Evolutionary conservation across 2,329 filamentous ascomycete genomes (phyloP).

Genomic region (Mycosphaerella arachidis): DNA sequence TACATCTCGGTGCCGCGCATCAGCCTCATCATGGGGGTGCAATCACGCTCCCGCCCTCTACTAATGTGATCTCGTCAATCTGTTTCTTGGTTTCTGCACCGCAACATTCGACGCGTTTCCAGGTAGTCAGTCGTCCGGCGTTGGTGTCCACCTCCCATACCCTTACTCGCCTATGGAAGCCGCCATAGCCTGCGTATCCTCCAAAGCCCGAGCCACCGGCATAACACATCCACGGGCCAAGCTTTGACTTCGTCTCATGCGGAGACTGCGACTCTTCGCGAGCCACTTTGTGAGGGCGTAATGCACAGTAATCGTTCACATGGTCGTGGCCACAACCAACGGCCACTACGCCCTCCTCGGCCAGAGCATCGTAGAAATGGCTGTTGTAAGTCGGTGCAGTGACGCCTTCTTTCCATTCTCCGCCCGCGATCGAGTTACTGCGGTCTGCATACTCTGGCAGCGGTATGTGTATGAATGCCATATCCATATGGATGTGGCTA

Average conservation of each 20-base stretch:
- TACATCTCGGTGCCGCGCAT: neutral
- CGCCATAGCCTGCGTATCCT: constrained; percentile 87
- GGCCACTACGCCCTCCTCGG: constrained; percentile 78
- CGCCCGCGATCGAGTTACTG: constrained; percentile 54
- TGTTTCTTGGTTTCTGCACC: constrained; percentile 46
- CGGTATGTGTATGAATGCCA: constrained; percentile 97
- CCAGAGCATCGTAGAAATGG: constrained; percentile 84
- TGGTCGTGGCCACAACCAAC: constrained; percentile 95
- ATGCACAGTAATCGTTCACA: constrained; percentile 91
- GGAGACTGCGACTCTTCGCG: constrained; percentile 10
- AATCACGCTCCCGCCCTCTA: constrained; percentile 54
- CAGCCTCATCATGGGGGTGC: constrained; percentile 13
- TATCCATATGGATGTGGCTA: constrained; percentile 86
- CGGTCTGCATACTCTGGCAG: constrained; percentile 76
- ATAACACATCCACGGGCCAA: constrained; percentile 90
- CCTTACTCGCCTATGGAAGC: constrained; percentile 75
- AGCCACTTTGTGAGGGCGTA: constrained; percentile 39
- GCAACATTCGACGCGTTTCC: constrained; percentile 75
- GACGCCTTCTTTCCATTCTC: constrained; percentile 74
- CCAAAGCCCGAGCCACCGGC: constrained; percentile 88
- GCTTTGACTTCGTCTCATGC: constrained; percentile 12
- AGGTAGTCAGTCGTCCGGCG: constrained; percentile 80
- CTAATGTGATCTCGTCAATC: constrained; percentile 58
- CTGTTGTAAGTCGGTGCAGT: constrained; percentile 88
- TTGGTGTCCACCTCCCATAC: constrained; percentile 94